Conservation (phyloP, 129 eudicot genomes). For the Lactuca saligna region DNA sequence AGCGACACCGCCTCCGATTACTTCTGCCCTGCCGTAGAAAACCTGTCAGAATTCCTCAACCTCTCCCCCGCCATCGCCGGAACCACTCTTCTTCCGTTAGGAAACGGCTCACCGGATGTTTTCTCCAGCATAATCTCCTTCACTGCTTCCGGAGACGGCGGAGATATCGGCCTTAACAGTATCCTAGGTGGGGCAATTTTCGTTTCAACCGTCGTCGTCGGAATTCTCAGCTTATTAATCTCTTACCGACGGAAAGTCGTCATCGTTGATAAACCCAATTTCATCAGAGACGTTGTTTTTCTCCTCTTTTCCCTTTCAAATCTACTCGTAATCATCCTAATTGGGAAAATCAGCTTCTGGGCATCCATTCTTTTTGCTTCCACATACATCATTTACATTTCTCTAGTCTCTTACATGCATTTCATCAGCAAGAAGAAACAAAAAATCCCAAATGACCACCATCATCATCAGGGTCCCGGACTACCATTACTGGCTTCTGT, state of each 20-base stretch:
- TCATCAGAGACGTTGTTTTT: slow-evolving; percentile 58
- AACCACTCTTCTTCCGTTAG: slow-evolving; percentile 69
- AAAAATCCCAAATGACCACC: neutral
- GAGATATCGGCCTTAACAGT: slow-evolving; percentile 60
- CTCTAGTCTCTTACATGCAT: slow-evolving; percentile 43
- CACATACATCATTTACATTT: slow-evolving; percentile 40
- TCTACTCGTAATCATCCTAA: slow-evolving; percentile 36
- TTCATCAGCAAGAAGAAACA: slow-evolving; percentile 28
- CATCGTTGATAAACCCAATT: slow-evolving; percentile 38
- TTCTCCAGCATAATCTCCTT: slow-evolving; percentile 58
- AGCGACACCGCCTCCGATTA: slow-evolving; percentile 62
- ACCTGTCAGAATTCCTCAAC: slow-evolving; percentile 43
- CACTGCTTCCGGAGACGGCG: slow-evolving; percentile 44
- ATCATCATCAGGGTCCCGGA: neutral
- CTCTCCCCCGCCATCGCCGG: slow-evolving; percentile 73
- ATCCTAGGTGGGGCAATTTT: slow-evolving; percentile 75
- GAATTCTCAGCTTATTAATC: slow-evolving; percentile 41
- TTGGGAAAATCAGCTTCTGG: slow-evolving; percentile 42
- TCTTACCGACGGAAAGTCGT: slow-evolving; percentile 27
- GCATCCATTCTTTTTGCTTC: slow-evolving; percentile 47
- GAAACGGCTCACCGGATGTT: slow-evolving; percentile 69
- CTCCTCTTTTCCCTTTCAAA: slow-evolving; percentile 46
- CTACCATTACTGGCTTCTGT: slow-evolving; percentile 38
- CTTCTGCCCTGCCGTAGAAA: slow-evolving; percentile 58
- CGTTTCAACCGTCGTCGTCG: slow-evolving; percentile 56